Base-by-base conservation (phyloP, 176 grass and related monocot genomes). In the Cenchrus americanus region DNA sequence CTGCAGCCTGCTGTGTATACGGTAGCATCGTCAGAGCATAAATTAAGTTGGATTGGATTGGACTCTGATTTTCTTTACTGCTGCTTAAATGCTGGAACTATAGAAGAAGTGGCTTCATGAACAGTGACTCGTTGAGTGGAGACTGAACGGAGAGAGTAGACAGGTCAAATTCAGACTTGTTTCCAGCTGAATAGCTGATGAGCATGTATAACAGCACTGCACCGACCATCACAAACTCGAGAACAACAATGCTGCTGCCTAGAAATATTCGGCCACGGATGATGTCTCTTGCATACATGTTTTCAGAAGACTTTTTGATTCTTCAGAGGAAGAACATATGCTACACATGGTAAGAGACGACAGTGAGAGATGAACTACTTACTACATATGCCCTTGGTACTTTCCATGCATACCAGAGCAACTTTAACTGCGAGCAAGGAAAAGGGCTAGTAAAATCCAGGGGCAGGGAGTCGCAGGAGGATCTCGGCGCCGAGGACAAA, bases 1-100 rank as follows among this genome's bases (percentile, higher is more conserved):
- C 34, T 37, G 34, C 79, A 22, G 49, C 40, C 19, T 83, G 66
- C 79, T 83, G 73, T 86, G 79, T 90, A 90, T 86, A 90, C 66
- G 1, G 77, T 88, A 88, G 73, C 87, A 2, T 88, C 34, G 7
- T 77, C 76, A 86, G 78, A 82, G 65, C 24, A 48, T 30, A 82
- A 46, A 82, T 34, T 78, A 30, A 47, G 1, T 58, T 82, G 59
- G 69, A 66, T 78, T 86, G 5, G 37, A 66, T 78, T 86, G 5
- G 37, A 55, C 12, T 22, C 62, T 71, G 1, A 5, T 4, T 71
- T 55, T 75, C 70, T 48, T 26, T 9, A 1, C 62, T 14, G 52
- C 10, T 73, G 34, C 44, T 18, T 23, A 7, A 75, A 66, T 65
- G 23, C 32, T 18, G 47, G 7, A 67, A 67, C 30, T 23, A 15